Conservation (phyloP, 768 basidiomycete genomes). For the Tylopilus subfusipes region DNA sequence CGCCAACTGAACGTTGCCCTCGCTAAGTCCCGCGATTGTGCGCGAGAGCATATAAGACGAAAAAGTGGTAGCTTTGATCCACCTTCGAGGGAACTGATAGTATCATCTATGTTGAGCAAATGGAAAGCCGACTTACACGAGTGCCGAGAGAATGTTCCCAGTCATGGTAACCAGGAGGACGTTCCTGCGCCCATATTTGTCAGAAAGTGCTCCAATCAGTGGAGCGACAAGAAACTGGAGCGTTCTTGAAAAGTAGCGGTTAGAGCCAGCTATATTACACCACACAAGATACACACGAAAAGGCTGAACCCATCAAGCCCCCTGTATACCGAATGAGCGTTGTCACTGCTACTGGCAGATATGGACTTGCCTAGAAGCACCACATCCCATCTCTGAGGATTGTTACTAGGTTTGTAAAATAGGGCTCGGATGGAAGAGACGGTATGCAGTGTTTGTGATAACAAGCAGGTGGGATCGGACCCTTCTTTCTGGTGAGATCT, state of each 20-base stretch:
- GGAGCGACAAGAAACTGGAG: conserved; percentile 85
- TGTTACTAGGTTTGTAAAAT: conserved; percentile 55
- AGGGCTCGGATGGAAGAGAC: conserved; percentile 65
- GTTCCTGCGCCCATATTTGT: conserved; percentile 84
- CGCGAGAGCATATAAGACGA: conserved; percentile 87
- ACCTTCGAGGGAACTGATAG: conserved; percentile 42
- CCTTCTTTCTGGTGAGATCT: conserved; percentile 57
- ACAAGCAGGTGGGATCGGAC: conserved; percentile 63
- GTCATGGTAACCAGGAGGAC: conserved; percentile 85
- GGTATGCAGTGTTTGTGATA: conserved; percentile 64
- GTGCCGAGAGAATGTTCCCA: conserved; percentile 89
- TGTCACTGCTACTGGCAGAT: background rate
- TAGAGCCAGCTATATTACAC: conserved; percentile 34
- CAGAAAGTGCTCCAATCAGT: conserved; percentile 77
- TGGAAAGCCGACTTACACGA: conserved; percentile 52
- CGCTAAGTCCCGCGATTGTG: conserved; percentile 88
- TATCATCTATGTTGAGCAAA: background rate
- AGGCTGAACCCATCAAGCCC: conserved; percentile 90
- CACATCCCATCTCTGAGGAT: conserved; percentile 86
- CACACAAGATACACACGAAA: conserved; percentile 62
- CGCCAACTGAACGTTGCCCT: conserved; percentile 96
- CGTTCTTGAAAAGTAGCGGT: conserved; percentile 47
- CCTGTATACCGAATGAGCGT: conserved; percentile 38
- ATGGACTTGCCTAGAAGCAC: conserved; percentile 75
- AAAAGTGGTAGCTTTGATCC: conserved; percentile 89